Base-by-base conservation (phyloP, 257 asterid genomes). In the Capsicum baccatum region DNA sequence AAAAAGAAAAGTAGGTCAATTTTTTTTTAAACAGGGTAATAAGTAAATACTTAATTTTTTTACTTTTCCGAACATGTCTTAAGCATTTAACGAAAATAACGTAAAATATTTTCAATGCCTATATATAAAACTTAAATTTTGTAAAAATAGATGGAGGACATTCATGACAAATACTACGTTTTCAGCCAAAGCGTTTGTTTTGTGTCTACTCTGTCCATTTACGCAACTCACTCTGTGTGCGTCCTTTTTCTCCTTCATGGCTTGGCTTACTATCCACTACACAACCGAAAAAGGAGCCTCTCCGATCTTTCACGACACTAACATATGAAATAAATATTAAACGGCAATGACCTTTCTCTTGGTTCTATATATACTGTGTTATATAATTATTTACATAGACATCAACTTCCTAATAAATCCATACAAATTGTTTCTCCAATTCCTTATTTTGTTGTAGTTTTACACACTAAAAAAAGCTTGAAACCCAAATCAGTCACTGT, bases 301-400 rank as follows among this genome's bases (percentile, higher is more conserved):
- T 54, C 58, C 80, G 50, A 48, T 74, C 80, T 74, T 74, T 50
- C 81, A 73, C 16, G 60, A 73, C 59, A 73, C 12, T 73, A 19
- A 3, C 60, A 11, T 50, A 73, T 73, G 42, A 73, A 73, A 73
- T 48, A 73, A 52, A 48, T n/a, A 39, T 17, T 67, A 17, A 44
- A 10, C 56, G 14, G 3, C 55, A 69, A 39, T 69, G 55, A 16
- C 55, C 79, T 39, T 9, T 67, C 8, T 67, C 76, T 67, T 42
- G 5, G 9, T 2, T 17, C 16, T 16, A 71, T 5, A 44, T 16
- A 71, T 5, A 44, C 11, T 2, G 37, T 64, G 39, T 63, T 26
- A 4, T 26, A 14, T 67, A 67, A 68, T 37, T 35, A 68, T 37
- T 3, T 9, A 67, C 21, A 26, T 11, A 64, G 8, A 64, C 44